phyloP scores from a whole-genome alignment of 1,139 yeast genomes.

The Saccharomyces hybrid region DNA sequence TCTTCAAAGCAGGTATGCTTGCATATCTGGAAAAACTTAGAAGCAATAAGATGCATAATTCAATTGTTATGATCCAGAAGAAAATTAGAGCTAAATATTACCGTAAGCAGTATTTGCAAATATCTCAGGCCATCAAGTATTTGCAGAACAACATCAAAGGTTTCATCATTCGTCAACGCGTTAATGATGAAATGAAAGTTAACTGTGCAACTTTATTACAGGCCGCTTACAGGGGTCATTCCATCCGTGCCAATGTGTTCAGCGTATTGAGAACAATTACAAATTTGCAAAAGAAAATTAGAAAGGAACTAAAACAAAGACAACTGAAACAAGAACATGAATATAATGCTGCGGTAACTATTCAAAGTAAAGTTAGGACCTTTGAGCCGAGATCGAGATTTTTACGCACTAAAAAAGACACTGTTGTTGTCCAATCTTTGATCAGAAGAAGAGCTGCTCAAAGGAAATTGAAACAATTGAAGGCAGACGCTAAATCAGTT shows the following conservation, averaged over 20 bases:
- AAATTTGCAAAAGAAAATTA: conserved; percentile 59
- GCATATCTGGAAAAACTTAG: conserved; percentile 89
- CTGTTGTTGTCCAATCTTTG: conserved; percentile 68
- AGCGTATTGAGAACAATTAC: conserved; percentile 46
- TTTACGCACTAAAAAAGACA: conserved; percentile 36
- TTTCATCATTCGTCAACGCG: conserved; percentile 47
- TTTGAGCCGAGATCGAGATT: conserved; percentile 27
- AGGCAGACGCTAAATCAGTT: conserved; percentile 83
- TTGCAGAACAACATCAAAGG: not conserved
- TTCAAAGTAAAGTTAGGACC: conserved; percentile 47
- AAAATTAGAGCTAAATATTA: conserved; percentile 61
- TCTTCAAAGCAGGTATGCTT: conserved; percentile 94
- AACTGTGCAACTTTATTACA: conserved; percentile 70
- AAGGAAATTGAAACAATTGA: conserved; percentile 53
- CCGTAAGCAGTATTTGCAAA: conserved; percentile 54
- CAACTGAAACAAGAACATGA: conserved; percentile 43
- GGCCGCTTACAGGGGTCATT: conserved; percentile 61
- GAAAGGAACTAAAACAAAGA: conserved; percentile 60
- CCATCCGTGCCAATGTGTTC: conserved; percentile 44
- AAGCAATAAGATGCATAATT: conserved; percentile 65
- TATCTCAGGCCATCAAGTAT: conserved; percentile 45
- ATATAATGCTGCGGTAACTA: conserved; percentile 54
- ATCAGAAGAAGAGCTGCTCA: conserved; percentile 72
- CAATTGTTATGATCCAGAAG: conserved; percentile 87
- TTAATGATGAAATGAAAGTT: conserved; percentile 50